Percentiles rank a stretch among this genome's conserved stretches.
These are phyloP conservation scores for Amphichorda felina DNA, from an alignment of 2,329 filamentous ascomycete genomes.

Conservation along the genomic window DNA sequence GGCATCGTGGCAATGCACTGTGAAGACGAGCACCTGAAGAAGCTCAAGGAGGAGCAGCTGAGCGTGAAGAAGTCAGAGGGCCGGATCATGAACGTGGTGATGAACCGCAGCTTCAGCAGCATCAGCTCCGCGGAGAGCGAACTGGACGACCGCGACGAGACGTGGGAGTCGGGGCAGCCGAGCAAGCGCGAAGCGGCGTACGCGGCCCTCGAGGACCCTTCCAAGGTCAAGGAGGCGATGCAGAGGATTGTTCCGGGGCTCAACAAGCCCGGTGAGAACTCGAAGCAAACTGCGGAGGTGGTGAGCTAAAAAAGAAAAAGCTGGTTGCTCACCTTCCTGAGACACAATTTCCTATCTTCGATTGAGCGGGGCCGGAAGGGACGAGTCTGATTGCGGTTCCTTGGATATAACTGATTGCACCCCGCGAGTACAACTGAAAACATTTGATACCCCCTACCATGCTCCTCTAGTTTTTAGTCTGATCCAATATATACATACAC, in stretches of 20 bases:
- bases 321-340: too few relatives aligned
- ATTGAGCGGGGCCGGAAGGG: too few relatives aligned
- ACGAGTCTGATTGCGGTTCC: too few relatives aligned
- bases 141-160: slow-evolving; percentile 30
- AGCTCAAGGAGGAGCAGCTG: slow-evolving; percentile 67
- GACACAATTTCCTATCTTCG: too few relatives aligned
- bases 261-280: neutral
- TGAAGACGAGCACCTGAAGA: slow-evolving; percentile 60
- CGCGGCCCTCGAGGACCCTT: slow-evolving; percentile 38
- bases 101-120: slow-evolving; percentile 41
- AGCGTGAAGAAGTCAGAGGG: slow-evolving; percentile 59
- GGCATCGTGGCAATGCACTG: slow-evolving; percentile 66
- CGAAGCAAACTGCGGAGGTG: slow-evolving; percentile 1
- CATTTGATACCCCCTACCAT: too few relatives aligned
- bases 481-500: too few relatives aligned
- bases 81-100: slow-evolving; percentile 37
- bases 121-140: slow-evolving; percentile 42
- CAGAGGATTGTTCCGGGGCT: slow-evolving; percentile 14
- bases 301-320: too few relatives aligned
- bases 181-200: slow-evolving; percentile 40
- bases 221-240: slow-evolving; percentile 25
- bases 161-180: slow-evolving; percentile 25
- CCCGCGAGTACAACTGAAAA: too few relatives aligned
- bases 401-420: too few relatives aligned
- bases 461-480: too few relatives aligned